Base-by-base conservation (phyloP, 2,329 filamentous ascomycete genomes). In the Sporothrix variecibatus region DNA sequence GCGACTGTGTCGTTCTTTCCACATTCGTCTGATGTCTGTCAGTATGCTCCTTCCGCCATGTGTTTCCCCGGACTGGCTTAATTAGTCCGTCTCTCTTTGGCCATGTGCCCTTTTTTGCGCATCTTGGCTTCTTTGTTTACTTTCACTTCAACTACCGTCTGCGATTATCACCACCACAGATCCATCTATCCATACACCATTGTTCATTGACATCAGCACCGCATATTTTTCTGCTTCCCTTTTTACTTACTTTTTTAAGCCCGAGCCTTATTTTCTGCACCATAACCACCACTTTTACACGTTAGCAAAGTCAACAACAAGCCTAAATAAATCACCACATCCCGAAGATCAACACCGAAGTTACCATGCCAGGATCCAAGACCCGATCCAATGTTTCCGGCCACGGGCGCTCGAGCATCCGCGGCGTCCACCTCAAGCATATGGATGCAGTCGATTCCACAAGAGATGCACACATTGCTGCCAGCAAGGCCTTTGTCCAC, bases 391-490 rank as follows among this genome's bases (percentile, higher is more conserved):
- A 79, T 78, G 82, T 89, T 31, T 80, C 82, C 77, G 86, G 85
- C 76, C 87, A 85, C 79, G 90, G 88, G 78, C 90, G 88, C 7
- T 84, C 84, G n/a, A 87, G 46, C 17, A 81, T 84, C 40, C 84
- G 84, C 69, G 83, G 84, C 40, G 82, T 85, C 26, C 81, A 83
- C 74, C 80, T 87, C 26, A 83, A 87, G 69, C 82, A 86, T 70
- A 87, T 90, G 62, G 82, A 86, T 76, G 86, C 86, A 1, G 81
- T 80, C 12, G 80, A 82, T 3, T 87, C 87, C 1, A 85, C 87
- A 68, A 84, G 88, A 72, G 88, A 92, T 80, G 91, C 91, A 8
- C 86, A 89, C 53, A 85, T 87, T 53, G 91, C 91, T 28, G 91
- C 91, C 8, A 82, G 84, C 46, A 83, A 90, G 78, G 91, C 91